Percentiles rank a stretch among this genome's conserved stretches.
These are phyloP conservation scores for Atkinsonella texensis DNA, from an alignment of 2,329 filamentous ascomycete genomes.

Conservation along the genomic window DNA sequence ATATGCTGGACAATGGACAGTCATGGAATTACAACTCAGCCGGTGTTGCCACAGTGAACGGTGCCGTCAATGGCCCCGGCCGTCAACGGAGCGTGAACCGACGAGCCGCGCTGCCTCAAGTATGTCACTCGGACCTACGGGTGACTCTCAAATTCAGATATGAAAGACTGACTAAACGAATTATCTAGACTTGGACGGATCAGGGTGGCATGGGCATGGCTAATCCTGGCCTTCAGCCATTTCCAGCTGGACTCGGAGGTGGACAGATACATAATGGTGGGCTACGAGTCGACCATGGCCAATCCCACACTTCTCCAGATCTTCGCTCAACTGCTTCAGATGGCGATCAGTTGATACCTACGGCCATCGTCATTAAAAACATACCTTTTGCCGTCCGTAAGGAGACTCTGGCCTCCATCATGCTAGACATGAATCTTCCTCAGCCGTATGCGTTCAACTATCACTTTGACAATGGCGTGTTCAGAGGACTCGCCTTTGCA, in stretches of 20 bases:
- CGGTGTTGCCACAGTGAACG: constrained; percentile 50
- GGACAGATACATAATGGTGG: constrained; percentile 27
- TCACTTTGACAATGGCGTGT: constrained; percentile 96
- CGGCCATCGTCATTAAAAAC: constrained; percentile 98
- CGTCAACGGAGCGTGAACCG: constrained; percentile 43
- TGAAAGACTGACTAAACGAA: not conserved
- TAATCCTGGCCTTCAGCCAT: constrained; percentile 22
- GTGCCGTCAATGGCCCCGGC: constrained; percentile 52
- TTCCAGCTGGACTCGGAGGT: constrained; percentile 22
- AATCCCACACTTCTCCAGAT: constrained; percentile 28
- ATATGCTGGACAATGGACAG: constrained; percentile 57
- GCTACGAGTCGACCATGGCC: constrained; percentile 31
- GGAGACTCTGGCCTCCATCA: constrained; percentile 82
- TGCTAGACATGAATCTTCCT: constrained; percentile 88
- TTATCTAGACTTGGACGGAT: constrained; percentile 38
- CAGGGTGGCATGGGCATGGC: constrained; percentile 32
- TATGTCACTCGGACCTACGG: constrained; percentile 33
- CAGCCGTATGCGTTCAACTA: constrained; percentile 99
- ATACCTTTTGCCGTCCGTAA: constrained; percentile 98
- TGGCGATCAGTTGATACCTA: constrained; percentile 87
- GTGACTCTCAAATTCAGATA: not conserved
- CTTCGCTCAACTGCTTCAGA: constrained; percentile 34
- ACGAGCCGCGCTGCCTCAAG: constrained; percentile 56
- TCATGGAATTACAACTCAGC: constrained; percentile 66
- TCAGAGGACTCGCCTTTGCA: constrained; percentile 89